Percentiles rank a stretch among this genome's conserved stretches.
Evolutionary conservation across 2,329 filamentous ascomycete species (phyloP).

Genomic region (Teratosphaeria zuluensis): DNA sequence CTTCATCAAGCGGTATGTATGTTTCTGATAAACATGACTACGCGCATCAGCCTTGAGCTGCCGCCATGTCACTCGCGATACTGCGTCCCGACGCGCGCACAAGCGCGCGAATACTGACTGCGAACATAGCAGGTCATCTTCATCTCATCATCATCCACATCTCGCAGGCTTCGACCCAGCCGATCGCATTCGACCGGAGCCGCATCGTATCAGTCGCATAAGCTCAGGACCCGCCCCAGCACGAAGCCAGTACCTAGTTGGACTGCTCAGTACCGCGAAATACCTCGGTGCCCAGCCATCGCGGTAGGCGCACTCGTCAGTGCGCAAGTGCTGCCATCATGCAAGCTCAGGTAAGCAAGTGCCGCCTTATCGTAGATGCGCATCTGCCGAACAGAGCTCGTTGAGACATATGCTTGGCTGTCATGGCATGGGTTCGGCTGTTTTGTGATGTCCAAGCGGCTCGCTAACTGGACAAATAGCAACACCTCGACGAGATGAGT

Average conservation of each 20-base stretch:
- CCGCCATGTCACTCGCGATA: background rate
- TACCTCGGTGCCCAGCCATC: background rate
- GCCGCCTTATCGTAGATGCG: background rate
- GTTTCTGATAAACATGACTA: background rate
- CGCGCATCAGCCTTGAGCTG: background rate
- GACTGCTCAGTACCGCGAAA: background rate
- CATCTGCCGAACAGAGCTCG: background rate
- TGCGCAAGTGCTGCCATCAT: background rate
- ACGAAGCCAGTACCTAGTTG: background rate
- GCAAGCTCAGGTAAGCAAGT: background rate
- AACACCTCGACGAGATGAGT: slow-evolving; percentile 34
- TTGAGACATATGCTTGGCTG: background rate
- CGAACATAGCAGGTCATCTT: background rate
- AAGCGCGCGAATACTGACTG: background rate
- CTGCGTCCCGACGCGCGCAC: background rate
- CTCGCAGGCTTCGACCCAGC: background rate
- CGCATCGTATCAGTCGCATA: background rate
- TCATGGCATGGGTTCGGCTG: slow-evolving; percentile 5
- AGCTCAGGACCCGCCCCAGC: background rate
- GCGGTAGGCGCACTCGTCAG: background rate
- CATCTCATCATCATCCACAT: background rate
- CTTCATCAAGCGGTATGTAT: background rate
- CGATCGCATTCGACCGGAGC: background rate
- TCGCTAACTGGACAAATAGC: slow-evolving; percentile 1
- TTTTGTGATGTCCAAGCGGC: slow-evolving; percentile 1